A percentile compares a stretch with the other conserved stretches of the same genome.
These are phyloP conservation scores for Osmozyma mogii DNA, from an alignment of 805 yeast species.

Conservation along the genomic window DNA sequence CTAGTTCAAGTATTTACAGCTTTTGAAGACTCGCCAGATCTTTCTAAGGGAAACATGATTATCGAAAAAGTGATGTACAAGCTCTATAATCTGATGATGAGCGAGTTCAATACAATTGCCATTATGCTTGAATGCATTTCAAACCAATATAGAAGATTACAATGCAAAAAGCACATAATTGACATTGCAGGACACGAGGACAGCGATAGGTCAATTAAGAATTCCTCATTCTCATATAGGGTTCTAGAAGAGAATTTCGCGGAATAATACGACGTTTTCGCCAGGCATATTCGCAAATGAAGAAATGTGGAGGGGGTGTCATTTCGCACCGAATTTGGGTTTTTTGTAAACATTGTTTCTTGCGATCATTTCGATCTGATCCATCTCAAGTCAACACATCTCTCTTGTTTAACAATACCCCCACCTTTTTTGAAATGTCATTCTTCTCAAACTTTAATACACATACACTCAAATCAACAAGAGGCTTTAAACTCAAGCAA, in stretches of 20 bases:
- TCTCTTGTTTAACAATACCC: background rate
- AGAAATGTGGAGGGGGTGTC: background rate
- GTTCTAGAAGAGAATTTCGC: slow-evolving; percentile 1
- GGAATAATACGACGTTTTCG: too few relatives aligned
- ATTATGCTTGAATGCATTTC: slow-evolving; percentile 13
- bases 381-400: background rate
- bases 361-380: too few relatives aligned
- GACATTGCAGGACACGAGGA: background rate
- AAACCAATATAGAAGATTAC: slow-evolving; percentile 1
- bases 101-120: slow-evolving; percentile 15
- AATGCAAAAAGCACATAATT: slow-evolving; percentile 2
- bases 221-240: slow-evolving; percentile 1
- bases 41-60: background rate
- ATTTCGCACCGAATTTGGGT: slow-evolving; percentile 7
- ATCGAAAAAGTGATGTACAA: slow-evolving; percentile 3
- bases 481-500: slow-evolving; percentile 37
- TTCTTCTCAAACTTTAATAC: slow-evolving; percentile 38
- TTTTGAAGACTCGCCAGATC: too few relatives aligned
- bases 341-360: slow-evolving; percentile 9
- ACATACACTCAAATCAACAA: slow-evolving; percentile 32
- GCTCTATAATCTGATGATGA: slow-evolving; percentile 9
- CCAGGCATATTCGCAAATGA: too few relatives aligned
- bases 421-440: slow-evolving; percentile 18
- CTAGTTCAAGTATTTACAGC: background rate
- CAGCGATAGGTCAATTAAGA: slow-evolving; percentile 2